A percentile compares a stretch with the other conserved stretches of the same genome.
These are phyloP conservation scores for Primulina eburnea DNA, from an alignment of 257 asterid species.

Conservation along the genomic window DNA sequence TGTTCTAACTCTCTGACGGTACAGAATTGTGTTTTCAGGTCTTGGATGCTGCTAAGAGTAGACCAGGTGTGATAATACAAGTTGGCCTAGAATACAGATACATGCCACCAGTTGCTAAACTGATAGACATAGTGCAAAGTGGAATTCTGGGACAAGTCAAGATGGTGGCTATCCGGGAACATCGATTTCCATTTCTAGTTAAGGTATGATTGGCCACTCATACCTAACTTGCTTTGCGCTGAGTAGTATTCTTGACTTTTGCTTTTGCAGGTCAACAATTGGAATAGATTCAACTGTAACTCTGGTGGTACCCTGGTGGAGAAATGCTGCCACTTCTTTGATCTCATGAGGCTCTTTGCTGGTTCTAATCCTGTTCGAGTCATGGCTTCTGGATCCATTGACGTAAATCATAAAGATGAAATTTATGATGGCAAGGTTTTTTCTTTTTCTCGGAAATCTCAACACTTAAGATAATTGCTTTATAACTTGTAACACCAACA, in stretches of 20 bases:
- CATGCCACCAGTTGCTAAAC: slow-evolving; percentile 94
- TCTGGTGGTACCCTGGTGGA: slow-evolving; percentile 93
- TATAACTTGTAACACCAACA: not conserved
- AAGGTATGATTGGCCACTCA: slow-evolving; percentile 51
- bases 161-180: slow-evolving; percentile 95
- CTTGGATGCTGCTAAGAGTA: slow-evolving; percentile 62
- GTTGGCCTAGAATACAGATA: slow-evolving; percentile 95
- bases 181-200: slow-evolving; percentile 89
- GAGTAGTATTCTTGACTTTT: slow-evolving; percentile 19
- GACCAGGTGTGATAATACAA: slow-evolving; percentile 74
- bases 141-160: slow-evolving; percentile 69
- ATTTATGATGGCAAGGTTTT: slow-evolving; percentile 73
- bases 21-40: slow-evolving; percentile 44
- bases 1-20: not conserved
- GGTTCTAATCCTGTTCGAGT: slow-evolving; percentile 80
- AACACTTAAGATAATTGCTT: not conserved
- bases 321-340: slow-evolving; percentile 98
- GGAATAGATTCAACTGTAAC: slow-evolving; percentile 95
- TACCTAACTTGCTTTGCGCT: slow-evolving; percentile 14
- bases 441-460: slow-evolving; percentile 17
- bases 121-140: slow-evolving; percentile 66
- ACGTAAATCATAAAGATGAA: slow-evolving; percentile 89
- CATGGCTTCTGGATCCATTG: slow-evolving; percentile 95
- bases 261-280: slow-evolving; percentile 66
- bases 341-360: slow-evolving; percentile 84